phyloP scores from a whole-genome alignment of 176 grass and related monocot species.

The Panicum miliaceum region DNA sequence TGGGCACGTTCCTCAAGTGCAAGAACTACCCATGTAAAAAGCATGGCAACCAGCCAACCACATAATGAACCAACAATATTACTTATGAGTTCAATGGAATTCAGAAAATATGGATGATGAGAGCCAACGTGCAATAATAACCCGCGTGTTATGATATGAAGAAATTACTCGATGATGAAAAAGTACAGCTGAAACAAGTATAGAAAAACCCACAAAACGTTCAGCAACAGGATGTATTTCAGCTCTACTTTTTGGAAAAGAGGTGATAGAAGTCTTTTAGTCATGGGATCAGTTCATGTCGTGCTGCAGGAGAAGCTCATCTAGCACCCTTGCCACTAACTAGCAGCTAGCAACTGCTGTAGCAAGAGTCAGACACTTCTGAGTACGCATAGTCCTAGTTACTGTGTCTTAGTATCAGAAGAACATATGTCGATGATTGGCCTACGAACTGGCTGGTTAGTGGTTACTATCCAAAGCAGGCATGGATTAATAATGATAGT shows the following conservation, averaged over 20 bases:
- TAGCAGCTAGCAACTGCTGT: background rate
- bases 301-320: background rate
- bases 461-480: background rate
- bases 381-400: background rate
- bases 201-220: background rate
- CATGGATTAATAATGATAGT: background rate
- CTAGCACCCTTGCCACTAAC: background rate
- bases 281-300: background rate
- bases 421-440: background rate
- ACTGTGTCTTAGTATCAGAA: background rate
- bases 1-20: background rate
- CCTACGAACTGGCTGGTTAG: background rate
- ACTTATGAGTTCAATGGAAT: background rate
- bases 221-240: background rate
- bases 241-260: background rate
- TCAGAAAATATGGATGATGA: background rate
- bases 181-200: background rate
- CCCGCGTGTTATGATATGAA: no score
- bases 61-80: background rate
- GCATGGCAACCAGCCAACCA: background rate
- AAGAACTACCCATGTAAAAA: background rate
- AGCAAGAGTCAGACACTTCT: background rate
- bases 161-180: background rate
- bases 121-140: background rate
- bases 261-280: background rate